A percentile compares a stretch with the other conserved stretches of the same genome.
Conservation (phyloP, 1,284 basidiomycete species). For the Ceratobasidium sp. region DNA sequence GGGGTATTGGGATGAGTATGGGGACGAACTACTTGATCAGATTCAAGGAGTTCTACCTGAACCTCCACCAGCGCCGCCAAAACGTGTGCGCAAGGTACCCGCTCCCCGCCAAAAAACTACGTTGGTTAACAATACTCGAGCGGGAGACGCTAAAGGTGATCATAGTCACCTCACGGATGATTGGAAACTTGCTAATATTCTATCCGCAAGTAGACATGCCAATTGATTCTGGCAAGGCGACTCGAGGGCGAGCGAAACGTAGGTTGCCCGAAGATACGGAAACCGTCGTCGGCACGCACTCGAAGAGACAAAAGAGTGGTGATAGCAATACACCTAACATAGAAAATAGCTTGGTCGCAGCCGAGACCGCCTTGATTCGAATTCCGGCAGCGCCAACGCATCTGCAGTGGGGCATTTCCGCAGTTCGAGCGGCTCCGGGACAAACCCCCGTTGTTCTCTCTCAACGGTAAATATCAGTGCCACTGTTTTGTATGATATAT, state of each 20-base stretch:
- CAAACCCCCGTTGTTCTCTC: background rate
- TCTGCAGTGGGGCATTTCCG: conserved; percentile 10
- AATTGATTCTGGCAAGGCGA: background rate
- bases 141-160: too few species aligned
- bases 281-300: background rate
- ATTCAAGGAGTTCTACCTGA: background rate
- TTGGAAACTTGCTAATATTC: background rate
- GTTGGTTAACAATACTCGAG: too few species aligned
- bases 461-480: background rate
- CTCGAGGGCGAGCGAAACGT: background rate
- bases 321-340: background rate
- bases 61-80: background rate
- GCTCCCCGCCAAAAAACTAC: background rate
- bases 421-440: background rate
- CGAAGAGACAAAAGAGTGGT: background rate
- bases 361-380: background rate
- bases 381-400: conserved; percentile 1
- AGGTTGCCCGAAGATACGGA: background rate
- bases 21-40: background rate
- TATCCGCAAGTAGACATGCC: background rate
- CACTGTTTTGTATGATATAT: too few species aligned
- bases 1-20: background rate
- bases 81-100: background rate
- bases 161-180: too few species aligned
- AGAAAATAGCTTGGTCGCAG: background rate